A percentile compares a stretch with the other conserved stretches of the same genome.
These are phyloP conservation scores for Kalaharituber pfeilii DNA, from an alignment of 2,329 filamentous ascomycete species.

Conservation along the genomic window DNA sequence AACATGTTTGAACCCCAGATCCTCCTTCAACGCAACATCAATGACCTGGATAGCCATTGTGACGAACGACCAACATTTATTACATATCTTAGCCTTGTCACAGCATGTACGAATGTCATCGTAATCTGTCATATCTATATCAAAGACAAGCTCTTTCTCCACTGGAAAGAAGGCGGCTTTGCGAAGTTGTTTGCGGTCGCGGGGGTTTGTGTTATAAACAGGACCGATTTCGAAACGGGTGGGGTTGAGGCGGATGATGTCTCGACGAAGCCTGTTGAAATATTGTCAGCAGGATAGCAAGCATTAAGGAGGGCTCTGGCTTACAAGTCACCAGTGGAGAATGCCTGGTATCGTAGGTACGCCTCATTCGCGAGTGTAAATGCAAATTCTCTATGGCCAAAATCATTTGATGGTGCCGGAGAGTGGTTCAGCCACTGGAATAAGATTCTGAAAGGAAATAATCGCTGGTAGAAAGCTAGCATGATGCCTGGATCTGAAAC, in stretches of 20 bases:
- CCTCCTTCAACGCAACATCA: constrained; percentile 69
- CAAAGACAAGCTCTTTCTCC: constrained; percentile 89
- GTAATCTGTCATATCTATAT: constrained; percentile 99
- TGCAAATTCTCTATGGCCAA: constrained; percentile 85
- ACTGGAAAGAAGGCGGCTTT: constrained; percentile 74
- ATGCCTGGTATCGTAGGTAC: constrained; percentile 82
- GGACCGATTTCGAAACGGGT: constrained; percentile 96
- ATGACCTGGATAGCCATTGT: constrained; percentile 95
- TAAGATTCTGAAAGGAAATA: constrained; percentile 85
- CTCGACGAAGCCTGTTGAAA: constrained; percentile 58
- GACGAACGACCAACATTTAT: constrained; percentile 90
- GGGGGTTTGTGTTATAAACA: constrained; percentile 86
- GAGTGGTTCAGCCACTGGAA: constrained; percentile 98
- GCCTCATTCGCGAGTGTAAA: constrained; percentile 86
- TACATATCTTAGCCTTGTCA: constrained; percentile 79
- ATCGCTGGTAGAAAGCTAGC: constrained; percentile 82
- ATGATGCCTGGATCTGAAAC: constrained; percentile 69
- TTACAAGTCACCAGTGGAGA: constrained; percentile 46
- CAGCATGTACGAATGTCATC: constrained; percentile 94
- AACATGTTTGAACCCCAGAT: constrained; percentile 94
- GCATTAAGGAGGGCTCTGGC: constrained; percentile 33
- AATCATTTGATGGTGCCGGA: constrained; percentile 68
- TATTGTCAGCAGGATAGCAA: constrained; percentile 26
- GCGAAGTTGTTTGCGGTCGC: constrained; percentile 73
- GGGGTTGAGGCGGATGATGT: constrained; percentile 72